These are phyloP conservation scores for Lactifluus echinatus DNA, from an alignment of 768 basidiomycete species.

Conservation along the genomic window DNA sequence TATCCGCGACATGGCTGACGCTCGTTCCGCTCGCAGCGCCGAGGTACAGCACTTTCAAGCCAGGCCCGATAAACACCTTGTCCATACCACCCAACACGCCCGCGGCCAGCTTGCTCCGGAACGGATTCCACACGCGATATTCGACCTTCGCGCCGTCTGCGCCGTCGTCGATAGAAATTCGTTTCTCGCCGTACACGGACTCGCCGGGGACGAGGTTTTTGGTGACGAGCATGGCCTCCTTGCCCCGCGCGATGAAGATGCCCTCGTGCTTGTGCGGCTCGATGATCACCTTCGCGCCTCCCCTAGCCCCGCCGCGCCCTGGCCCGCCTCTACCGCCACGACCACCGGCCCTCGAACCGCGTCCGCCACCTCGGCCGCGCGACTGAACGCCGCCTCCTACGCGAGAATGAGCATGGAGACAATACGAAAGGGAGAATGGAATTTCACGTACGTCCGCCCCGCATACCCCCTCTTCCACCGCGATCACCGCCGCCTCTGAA, in stretches of 20 bases:
- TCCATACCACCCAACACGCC: slow-evolving; percentile 95
- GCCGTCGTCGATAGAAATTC: slow-evolving; percentile 76
- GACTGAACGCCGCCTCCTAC: slow-evolving; percentile 25
- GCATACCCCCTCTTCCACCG: slow-evolving; percentile 28
- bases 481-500: slow-evolving; percentile 30
- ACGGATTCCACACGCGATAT: slow-evolving; percentile 99
- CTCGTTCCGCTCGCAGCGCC: slow-evolving; percentile 97
- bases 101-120: slow-evolving; percentile 93
- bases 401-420: neutral
- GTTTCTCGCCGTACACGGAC: slow-evolving; percentile 97
- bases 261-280: slow-evolving; percentile 94
- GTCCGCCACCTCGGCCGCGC: slow-evolving; percentile 26
- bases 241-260: slow-evolving; percentile 95
- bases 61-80: slow-evolving; percentile 85
- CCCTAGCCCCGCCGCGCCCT: slow-evolving; percentile 69
- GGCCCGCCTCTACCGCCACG: slow-evolving; percentile 51
- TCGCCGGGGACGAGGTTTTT: slow-evolving; percentile 98
- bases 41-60: slow-evolving; percentile 93
- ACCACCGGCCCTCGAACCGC: slow-evolving; percentile 48
- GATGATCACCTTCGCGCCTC: slow-evolving; percentile 82
- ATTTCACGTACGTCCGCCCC: slow-evolving; percentile 20
- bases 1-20: slow-evolving; percentile 98
- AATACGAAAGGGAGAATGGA: neutral
- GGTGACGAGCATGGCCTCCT: slow-evolving; percentile 94
- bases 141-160: slow-evolving; percentile 82